These are phyloP conservation scores for Fusarium austroafricanum DNA, from an alignment of 2,329 filamentous ascomycete species.

Conservation along the genomic window DNA sequence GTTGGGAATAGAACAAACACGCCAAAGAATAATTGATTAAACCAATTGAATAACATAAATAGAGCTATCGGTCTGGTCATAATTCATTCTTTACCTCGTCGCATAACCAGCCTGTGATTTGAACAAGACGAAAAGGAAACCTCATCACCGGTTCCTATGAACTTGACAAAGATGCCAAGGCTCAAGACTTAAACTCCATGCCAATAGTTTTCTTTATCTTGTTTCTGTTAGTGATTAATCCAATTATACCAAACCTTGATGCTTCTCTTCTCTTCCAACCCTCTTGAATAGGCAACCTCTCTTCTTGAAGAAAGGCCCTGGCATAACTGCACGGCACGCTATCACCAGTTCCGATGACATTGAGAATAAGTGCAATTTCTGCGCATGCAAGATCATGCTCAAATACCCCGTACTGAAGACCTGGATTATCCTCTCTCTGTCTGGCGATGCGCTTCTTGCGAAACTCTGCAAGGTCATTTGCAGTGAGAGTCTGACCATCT, in stretches of 20 bases:
- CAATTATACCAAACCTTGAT: constrained; percentile 27
- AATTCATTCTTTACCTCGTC: neutral
- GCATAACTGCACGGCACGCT: constrained; percentile 28
- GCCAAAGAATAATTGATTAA: no score
- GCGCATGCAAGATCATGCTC: constrained; percentile 36
- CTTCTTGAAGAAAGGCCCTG: constrained; percentile 33
- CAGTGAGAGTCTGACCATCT: constrained; percentile 35
- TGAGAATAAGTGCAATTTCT: constrained; percentile 40
- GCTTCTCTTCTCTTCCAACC: constrained; percentile 27
- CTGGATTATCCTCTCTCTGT: constrained; percentile 34
- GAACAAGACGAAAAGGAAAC: neutral
- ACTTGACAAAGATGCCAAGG: no score
- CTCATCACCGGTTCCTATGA: neutral
- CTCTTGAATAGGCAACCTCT: constrained; percentile 34
- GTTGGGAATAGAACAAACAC: no score
- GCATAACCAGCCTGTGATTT: neutral
- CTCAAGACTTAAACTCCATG: constrained; percentile 8
- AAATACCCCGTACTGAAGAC: constrained; percentile 23
- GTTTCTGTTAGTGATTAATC: constrained; percentile 13
- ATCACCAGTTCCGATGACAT: constrained; percentile 35
- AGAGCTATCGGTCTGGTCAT: neutral
- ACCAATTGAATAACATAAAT: neutral
- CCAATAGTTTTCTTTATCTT: constrained; percentile 28
- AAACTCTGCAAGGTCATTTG: constrained; percentile 36
- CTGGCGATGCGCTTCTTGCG: constrained; percentile 33